Base-by-base conservation (phyloP, 176 grass and related monocot genomes). In the Alloteropsis semialata region DNA sequence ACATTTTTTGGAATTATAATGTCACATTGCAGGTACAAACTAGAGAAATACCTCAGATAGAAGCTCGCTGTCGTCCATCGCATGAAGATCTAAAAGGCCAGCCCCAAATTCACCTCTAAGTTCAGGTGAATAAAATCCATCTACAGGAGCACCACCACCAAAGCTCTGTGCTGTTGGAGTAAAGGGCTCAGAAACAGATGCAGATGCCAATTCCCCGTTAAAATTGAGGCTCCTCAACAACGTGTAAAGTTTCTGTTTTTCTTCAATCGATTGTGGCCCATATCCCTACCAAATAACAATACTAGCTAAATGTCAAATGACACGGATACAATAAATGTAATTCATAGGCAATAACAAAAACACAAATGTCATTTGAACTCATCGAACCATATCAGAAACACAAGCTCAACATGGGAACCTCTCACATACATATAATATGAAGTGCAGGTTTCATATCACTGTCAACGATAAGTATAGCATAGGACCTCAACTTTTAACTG, bases 21-120 rank as follows among this genome's bases (percentile, higher is more conserved):
- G 13, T 38, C 61, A 80, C 2, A 25, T 53, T 54, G 77, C 8
- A 18, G 8, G 32, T 81, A 69, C 8, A 67, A 36, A 55, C 24
- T 81, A 62, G 13, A 87, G 22, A 22, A 38, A 56, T 90, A 99
- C 97, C 88, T 96, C 97, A 34, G 97, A 96, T 57, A 99, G 87
- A 78, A 99, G 97, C 37, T 95, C 93, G 2, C 89, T 99, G 61
- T 96, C 93, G 89, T 99, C 97, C 73, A 96, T 93, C 80, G 93
- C 91, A 89, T 96, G 97, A 53, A 99, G 91, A 88, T 99, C 97
- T 79, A 99, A 81, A 86, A 99, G 91, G 25, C 91, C 97, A 92
- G 97, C 93, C 57, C 97, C 97, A 79, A 99, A 90, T 81, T 99
- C 97, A 84, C 97, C 89, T 94, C 93, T 92, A n/a, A 99, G 79